phyloP scores from a whole-genome alignment of 1,284 basidiomycete species.

The Inonotus obliquus region DNA sequence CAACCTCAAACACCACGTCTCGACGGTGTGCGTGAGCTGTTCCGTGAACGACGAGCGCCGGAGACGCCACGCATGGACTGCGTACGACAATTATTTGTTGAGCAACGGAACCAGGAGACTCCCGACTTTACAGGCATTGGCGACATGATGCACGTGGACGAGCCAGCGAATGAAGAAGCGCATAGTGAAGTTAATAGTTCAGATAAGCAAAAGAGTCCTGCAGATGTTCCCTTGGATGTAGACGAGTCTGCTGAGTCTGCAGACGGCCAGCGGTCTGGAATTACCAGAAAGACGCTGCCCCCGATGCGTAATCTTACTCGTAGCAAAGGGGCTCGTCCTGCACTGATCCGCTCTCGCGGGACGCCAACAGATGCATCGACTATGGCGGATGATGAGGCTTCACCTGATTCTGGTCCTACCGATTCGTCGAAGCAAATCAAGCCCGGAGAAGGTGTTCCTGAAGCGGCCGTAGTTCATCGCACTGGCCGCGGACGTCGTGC shows the following conservation, averaged over 20 bases:
- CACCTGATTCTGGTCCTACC: slow-evolving; percentile 12
- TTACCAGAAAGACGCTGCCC: background rate
- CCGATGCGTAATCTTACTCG: slow-evolving; percentile 1
- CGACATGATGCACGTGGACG: slow-evolving; percentile 17
- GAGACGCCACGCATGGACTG: slow-evolving; percentile 35
- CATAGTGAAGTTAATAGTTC: slow-evolving; percentile 19
- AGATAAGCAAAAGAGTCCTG: slow-evolving; percentile 17
- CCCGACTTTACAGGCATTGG: slow-evolving; percentile 20
- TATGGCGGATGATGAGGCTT: slow-evolving; percentile 23
- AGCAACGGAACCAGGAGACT: slow-evolving; percentile 13
- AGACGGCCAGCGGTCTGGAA: background rate
- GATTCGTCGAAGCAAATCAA: slow-evolving; percentile 10
- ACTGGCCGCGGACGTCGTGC: background rate
- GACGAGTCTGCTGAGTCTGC: background rate
- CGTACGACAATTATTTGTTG: slow-evolving; percentile 30
- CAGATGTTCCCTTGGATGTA: slow-evolving; percentile 11
- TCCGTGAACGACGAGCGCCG: slow-evolving; percentile 20
- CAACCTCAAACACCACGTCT: slow-evolving; percentile 27
- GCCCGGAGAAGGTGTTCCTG: slow-evolving; percentile 10
- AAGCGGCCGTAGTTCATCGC: slow-evolving; percentile 14
- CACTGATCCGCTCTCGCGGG: slow-evolving; percentile 10
- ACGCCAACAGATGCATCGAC: slow-evolving; percentile 19
- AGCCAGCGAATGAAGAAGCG: slow-evolving; percentile 7
- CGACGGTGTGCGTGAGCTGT: slow-evolving; percentile 32
- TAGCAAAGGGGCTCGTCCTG: slow-evolving; percentile 1